phyloP scores from a whole-genome alignment of 164 flowering plant species.

The Magnolia kwangsiensis region DNA sequence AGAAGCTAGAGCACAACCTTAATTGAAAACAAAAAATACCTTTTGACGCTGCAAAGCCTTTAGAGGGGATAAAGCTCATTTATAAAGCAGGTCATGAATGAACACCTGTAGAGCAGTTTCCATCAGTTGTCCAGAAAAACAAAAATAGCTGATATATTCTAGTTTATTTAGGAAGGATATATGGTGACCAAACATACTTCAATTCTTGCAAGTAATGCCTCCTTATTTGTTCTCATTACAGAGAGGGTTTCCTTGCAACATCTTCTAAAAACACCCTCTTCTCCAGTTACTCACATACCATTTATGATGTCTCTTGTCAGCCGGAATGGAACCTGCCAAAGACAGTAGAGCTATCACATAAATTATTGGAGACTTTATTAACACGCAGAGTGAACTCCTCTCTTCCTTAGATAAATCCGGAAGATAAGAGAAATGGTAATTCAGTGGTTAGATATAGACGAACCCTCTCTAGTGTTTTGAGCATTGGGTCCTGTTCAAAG shows the following conservation, averaged over 20 bases:
- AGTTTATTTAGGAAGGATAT: background rate
- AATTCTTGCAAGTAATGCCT: constrained; percentile 86
- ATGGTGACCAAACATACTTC: constrained; percentile 49
- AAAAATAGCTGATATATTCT: background rate
- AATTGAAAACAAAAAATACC: constrained; percentile 35
- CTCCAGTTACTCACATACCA: constrained; percentile 97
- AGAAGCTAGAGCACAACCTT: too few relatives aligned
- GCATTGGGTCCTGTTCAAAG: constrained; percentile 98
- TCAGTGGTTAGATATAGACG: constrained; percentile 14
- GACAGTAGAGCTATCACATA: constrained; percentile 2
- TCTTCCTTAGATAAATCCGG: background rate
- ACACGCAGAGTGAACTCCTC: background rate
- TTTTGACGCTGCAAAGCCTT: constrained; percentile 97
- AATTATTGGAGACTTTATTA: background rate
- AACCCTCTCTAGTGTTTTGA: constrained; percentile 98
- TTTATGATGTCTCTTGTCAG: constrained; percentile 94
- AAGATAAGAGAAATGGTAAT: background rate
- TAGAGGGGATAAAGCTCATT: constrained; percentile 96
- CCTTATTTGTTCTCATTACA: constrained; percentile 95
- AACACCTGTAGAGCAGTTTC: constrained; percentile 62
- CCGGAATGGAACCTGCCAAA: constrained; percentile 85
- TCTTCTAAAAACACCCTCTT: constrained; percentile 92
- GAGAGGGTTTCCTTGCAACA: constrained; percentile 94
- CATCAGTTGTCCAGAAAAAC: constrained; percentile 9
- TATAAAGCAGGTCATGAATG: constrained; percentile 95